phyloP scores from a whole-genome alignment of 495 filamentous ascomycete genomes.

The Copromyces sp. region DNA sequence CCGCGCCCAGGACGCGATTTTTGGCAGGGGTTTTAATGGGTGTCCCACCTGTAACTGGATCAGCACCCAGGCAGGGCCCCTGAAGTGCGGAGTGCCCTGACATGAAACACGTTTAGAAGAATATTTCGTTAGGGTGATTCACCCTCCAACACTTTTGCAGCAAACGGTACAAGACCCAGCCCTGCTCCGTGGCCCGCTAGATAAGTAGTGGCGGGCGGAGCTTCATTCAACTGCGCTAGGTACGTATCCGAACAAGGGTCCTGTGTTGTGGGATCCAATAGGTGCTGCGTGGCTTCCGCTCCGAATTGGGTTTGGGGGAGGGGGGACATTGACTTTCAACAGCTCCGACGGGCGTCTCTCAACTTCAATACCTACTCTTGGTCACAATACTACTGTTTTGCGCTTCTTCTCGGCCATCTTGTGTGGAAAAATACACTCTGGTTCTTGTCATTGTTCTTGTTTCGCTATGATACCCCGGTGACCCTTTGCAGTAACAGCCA shows the following conservation, averaged over 20 bases:
- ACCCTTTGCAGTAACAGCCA: slow-evolving; percentile 1
- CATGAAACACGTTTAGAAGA: not conserved
- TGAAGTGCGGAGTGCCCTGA: not conserved
- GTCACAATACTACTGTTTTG: not conserved
- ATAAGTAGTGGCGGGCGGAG: not conserved
- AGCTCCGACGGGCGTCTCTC: not conserved
- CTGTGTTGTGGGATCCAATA: not conserved
- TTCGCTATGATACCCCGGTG: slow-evolving; percentile 28
- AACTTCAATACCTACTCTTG: not conserved
- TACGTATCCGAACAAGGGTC: not conserved
- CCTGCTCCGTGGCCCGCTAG: not conserved
- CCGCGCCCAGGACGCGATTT: slow-evolving; percentile 9
- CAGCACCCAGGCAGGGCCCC: not conserved
- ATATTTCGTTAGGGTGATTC: not conserved
- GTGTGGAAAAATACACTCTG: slow-evolving; percentile 1
- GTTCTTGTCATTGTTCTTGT: not conserved
- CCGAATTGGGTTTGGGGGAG: not conserved
- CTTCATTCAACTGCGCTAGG: not conserved
- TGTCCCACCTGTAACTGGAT: slow-evolving; percentile 3
- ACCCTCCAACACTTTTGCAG: not conserved
- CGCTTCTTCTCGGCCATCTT: not conserved
- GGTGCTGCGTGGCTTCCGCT: not conserved
- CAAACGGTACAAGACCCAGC: not conserved
- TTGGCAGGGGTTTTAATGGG: slow-evolving; percentile 21
- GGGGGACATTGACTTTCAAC: not conserved